A percentile compares a stretch with the other conserved stretches of the same genome.
phyloP scores from a whole-genome alignment of 768 basidiomycete genomes.

The Agaricus blazei region DNA sequence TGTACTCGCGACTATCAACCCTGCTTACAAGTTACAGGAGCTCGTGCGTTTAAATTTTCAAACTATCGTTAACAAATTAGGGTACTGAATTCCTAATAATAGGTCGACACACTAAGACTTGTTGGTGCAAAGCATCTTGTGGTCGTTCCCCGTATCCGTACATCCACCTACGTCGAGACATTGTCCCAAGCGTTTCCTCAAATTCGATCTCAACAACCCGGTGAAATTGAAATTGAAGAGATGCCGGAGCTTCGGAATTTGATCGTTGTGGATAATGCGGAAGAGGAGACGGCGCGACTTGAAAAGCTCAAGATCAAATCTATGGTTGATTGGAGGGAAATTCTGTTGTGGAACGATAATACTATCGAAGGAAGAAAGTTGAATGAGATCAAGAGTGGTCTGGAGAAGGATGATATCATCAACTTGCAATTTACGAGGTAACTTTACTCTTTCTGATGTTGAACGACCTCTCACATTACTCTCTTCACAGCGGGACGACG shows the following conservation, averaged over 20 bases:
- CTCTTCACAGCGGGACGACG: conserved; percentile 61
- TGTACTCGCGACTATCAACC: conserved; percentile 78
- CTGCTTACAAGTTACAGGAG: conserved; percentile 69
- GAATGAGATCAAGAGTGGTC: conserved; percentile 30
- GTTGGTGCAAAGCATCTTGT: conserved; percentile 68
- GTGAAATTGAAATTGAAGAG: conserved; percentile 50
- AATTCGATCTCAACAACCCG: conserved; percentile 41
- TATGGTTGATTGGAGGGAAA: conserved; percentile 67
- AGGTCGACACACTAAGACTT: conserved; percentile 61
- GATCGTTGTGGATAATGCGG: conserved; percentile 62
- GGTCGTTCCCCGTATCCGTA: conserved; percentile 63
- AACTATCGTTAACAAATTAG: background rate
- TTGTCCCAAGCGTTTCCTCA: conserved; percentile 55
- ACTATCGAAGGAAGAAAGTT: conserved; percentile 36
- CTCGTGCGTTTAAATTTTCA: conserved; percentile 40
- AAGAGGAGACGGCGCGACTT: conserved; percentile 31
- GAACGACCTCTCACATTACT: background rate
- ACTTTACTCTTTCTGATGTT: conserved; percentile 1
- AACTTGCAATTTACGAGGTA: conserved; percentile 87
- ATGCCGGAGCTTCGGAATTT: conserved; percentile 61
- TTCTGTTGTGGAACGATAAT: conserved; percentile 64
- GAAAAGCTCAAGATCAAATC: conserved; percentile 39
- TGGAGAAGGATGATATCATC: conserved; percentile 64
- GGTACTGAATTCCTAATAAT: background rate
- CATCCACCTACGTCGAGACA: conserved; percentile 58